phyloP scores from a whole-genome alignment of 768 basidiomycete genomes.

The Lactarius evosmus region DNA sequence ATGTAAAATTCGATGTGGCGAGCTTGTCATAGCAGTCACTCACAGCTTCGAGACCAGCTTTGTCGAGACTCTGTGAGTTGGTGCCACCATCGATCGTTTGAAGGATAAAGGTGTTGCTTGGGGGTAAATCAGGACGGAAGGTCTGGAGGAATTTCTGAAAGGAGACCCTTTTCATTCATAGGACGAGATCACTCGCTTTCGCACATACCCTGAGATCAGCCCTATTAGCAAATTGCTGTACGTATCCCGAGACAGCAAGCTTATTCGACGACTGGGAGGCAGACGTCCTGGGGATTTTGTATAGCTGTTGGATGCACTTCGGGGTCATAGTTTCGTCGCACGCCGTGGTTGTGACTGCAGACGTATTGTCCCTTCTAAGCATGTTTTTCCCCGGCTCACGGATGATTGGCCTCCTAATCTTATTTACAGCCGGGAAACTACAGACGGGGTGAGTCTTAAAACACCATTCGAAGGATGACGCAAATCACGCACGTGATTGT shows the following conservation, averaged over 20 bases:
- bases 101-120: conserved; percentile 22
- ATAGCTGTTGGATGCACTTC: conserved; percentile 28
- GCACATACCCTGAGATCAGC: conserved; percentile 21
- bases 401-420: background rate
- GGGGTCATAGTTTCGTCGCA: conserved; percentile 26
- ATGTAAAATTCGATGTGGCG: background rate
- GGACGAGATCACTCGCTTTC: background rate
- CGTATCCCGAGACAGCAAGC: conserved; percentile 28
- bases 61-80: conserved; percentile 19
- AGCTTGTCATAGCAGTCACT: background rate
- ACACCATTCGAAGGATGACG: background rate
- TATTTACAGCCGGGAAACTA: conserved; percentile 12
- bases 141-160: conserved; percentile 21
- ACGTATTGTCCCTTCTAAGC: background rate
- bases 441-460: background rate
- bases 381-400: background rate
- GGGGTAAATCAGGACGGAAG: conserved; percentile 21
- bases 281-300: conserved; percentile 26
- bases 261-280: conserved; percentile 21
- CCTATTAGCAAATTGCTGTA: conserved; percentile 27
- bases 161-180: background rate
- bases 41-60: conserved; percentile 30
- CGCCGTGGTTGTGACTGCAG: background rate
- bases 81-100: conserved; percentile 29
- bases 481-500: conserved; percentile 17